A percentile compares a stretch with the other conserved stretches of the same genome.
phyloP scores from a whole-genome alignment of 2,329 filamentous ascomycete species.

The Botrytis sinoallii region DNA sequence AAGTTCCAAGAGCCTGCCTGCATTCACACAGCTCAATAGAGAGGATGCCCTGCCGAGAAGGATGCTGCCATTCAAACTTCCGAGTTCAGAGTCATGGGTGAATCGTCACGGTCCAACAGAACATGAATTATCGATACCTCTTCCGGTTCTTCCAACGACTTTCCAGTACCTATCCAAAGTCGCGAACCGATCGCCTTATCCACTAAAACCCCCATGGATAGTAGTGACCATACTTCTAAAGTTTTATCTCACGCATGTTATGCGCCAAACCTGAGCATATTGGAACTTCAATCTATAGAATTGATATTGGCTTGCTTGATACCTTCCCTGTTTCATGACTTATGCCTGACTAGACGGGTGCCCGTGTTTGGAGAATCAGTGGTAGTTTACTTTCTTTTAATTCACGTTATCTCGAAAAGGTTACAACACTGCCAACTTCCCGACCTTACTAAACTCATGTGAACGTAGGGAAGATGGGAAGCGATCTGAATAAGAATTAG shows the following conservation, averaged over 20 bases:
- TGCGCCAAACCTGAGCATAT: background rate
- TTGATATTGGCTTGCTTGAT: background rate
- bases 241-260: background rate
- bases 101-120: background rate
- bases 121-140: background rate
- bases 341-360: background rate
- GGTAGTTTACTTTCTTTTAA: background rate
- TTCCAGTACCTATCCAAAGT: background rate
- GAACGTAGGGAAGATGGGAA: background rate
- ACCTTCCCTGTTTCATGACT: background rate
- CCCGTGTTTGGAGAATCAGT: background rate
- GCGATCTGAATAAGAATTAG: background rate
- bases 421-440: background rate
- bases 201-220: background rate
- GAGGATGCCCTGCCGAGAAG: too few species aligned
- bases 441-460: background rate
- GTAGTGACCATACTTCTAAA: background rate
- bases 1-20: too few species aligned
- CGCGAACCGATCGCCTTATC: background rate
- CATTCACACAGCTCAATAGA: too few species aligned
- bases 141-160: background rate
- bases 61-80: too few species aligned
- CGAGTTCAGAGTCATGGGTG: background rate
- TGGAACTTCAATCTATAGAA: background rate
- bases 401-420: background rate